Percentiles rank a stretch among this genome's conserved stretches.
Conservation (phyloP, 2,329 filamentous ascomycete genomes). For the Colletotrichum endophyticum region DNA sequence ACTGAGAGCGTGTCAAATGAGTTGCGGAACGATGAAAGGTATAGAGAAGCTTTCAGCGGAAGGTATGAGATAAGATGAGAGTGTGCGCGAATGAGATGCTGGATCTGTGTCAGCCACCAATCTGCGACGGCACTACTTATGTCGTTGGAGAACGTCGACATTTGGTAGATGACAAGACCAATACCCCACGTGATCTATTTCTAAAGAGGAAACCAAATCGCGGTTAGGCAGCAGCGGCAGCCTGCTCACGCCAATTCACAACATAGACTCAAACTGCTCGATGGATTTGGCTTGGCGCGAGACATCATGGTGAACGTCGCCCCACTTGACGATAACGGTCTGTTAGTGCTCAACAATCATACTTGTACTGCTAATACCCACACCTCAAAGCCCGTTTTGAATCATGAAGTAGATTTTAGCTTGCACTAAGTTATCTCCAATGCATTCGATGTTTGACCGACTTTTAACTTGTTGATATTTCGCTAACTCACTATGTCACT, state of each 20-base stretch:
- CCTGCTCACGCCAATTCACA: not conserved
- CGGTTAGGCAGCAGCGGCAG: not conserved
- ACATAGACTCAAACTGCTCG: not conserved
- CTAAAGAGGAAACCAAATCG: not conserved
- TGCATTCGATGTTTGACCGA: not conserved
- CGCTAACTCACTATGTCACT: not conserved
- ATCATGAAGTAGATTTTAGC: fast-evolving
- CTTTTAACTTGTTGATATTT: not conserved
- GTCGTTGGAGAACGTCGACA: not conserved
- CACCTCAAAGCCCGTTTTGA: not conserved
- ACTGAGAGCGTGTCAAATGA: not conserved
- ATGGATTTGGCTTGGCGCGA: not conserved
- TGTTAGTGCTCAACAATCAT: not conserved
- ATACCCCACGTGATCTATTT: not conserved
- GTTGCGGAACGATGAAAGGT: not conserved
- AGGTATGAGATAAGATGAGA: not conserved
- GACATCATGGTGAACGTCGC: not conserved
- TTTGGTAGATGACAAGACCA: not conserved
- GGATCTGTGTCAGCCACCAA: not conserved
- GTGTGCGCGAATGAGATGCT: not conserved
- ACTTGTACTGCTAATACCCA: not conserved
- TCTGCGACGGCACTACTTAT: not conserved
- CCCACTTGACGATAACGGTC: not conserved
- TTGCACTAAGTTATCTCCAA: not conserved
- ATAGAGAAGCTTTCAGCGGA: fast-evolving